Percentiles rank a stretch among this genome's conserved stretches.
These are phyloP conservation scores for Crithidia fasciculata DNA, from an alignment of 208 protist species.

Conservation along the genomic window DNA sequence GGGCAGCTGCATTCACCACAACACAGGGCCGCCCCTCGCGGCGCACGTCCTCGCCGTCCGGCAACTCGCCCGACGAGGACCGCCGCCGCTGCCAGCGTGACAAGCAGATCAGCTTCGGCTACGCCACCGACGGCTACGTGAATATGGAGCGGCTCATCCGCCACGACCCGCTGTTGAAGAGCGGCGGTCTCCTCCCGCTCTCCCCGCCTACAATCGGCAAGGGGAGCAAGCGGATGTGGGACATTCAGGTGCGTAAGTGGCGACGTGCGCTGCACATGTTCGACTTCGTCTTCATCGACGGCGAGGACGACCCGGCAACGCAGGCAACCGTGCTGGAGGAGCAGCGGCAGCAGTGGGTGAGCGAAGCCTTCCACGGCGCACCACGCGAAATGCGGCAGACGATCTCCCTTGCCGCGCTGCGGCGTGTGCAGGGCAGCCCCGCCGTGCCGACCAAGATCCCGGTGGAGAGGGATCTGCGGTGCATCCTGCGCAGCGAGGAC, in stretches of 20 bases:
- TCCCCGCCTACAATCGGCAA: constrained; percentile 55
- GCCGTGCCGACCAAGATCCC: constrained; percentile 67
- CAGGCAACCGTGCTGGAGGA: constrained; percentile 51
- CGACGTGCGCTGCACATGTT: constrained; percentile 90
- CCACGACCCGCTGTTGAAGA: constrained; percentile 76
- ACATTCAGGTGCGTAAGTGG: constrained; percentile 87
- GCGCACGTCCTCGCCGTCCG: constrained; percentile 13
- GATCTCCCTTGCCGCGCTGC: constrained; percentile 50
- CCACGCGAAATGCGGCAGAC: constrained; percentile 47
- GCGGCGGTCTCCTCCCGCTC: constrained; percentile 77
- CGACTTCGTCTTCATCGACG: constrained; percentile 87
- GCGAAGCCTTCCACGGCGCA: constrained; percentile 40
- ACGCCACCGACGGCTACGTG: constrained; percentile 75
- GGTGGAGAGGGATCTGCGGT: constrained; percentile 69
- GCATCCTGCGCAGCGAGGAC: constrained; percentile 65
- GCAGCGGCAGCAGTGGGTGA: constrained; percentile 84
- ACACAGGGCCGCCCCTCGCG: constrained; percentile 1
- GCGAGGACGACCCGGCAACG: constrained; percentile 54
- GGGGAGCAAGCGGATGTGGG: constrained; percentile 85
- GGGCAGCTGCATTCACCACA: too few species aligned
- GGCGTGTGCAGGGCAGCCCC: constrained; percentile 35
- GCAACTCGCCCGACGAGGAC: constrained; percentile 71
- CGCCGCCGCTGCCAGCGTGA: constrained; percentile 71
- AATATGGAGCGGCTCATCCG: constrained; percentile 85
- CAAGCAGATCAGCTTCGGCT: constrained; percentile 83